Base-by-base conservation (phyloP, 2,329 filamentous ascomycete species). In the Pseudogymnoascus sp. region DNA sequence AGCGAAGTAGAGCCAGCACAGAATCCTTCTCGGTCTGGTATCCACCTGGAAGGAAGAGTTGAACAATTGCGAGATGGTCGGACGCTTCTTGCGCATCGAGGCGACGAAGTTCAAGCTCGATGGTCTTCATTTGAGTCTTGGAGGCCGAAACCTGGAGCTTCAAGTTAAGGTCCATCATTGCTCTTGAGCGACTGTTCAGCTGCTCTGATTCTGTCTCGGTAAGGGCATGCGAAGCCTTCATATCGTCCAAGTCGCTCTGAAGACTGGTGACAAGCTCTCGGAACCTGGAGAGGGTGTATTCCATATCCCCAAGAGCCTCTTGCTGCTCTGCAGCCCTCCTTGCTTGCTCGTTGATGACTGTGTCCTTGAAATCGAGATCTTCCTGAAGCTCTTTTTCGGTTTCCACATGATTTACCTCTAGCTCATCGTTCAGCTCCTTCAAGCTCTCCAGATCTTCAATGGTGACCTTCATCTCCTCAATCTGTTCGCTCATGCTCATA, bases 131-230 rank as follows among this genome's bases (percentile, higher is more conserved):
- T 72, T 96, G 93, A 2, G 93, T 89, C 77, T 96, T 96, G 39
- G 91, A 84, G 9, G 91, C 91, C 11, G 91, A 95, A 61, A 89
- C 83, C 70, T 96, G 93, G 43, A 99, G 81, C 75, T 96, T 95
- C 81, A 93, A 84, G 74, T 97, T 97, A 50, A 99, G 81, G 70
- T 99, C 93, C 84, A 96, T 89, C 88, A 99, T 96, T 60, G 93
- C 91, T 64, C 91, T 85, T 47, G 93, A 96, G 64, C 91, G 88
- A 68, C 84, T 89, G 65, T 87, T 92, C 61, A 97, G 83, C 72
- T 97, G 91, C 71, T 92, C 91, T 0, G 93, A 91, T 72, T 97
- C 92, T 14, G 88, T 88, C 73, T 97, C 94, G 0, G 91, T 95
- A 67, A 97, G 89, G 47, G 92, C 90, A 69, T 95, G 90, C 3